Conservation (phyloP, 441 rosid genomes). For the Pelargonium myrrhifolium region DNA sequence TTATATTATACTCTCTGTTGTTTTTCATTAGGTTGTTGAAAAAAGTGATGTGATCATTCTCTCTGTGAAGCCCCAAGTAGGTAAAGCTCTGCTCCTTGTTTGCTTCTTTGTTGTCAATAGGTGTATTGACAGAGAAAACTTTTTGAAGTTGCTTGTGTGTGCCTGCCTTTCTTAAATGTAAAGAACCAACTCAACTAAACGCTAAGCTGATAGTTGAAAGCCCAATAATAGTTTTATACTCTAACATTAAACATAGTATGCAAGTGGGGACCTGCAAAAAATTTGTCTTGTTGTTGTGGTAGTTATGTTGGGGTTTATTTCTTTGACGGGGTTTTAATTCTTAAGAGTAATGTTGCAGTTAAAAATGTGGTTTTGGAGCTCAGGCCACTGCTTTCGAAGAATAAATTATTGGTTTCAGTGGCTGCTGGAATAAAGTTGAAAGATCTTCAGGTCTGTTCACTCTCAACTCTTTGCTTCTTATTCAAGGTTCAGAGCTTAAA, state of each 20-base stretch:
- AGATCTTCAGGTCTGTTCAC: conserved; percentile 61
- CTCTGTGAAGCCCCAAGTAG: conserved; percentile 90
- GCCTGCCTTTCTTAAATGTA: too few species aligned
- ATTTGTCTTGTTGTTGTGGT: neutral
- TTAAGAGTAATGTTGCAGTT: conserved; percentile 37
- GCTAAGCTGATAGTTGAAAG: too few species aligned
- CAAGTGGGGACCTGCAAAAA: too few species aligned
- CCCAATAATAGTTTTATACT: too few species aligned
- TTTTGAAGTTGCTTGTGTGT: neutral
- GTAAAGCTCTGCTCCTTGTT: conserved; percentile 26
- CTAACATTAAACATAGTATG: too few species aligned
- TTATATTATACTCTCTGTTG: neutral
- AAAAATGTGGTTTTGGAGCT: conserved; percentile 55
- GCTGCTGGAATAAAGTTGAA: conserved; percentile 77
- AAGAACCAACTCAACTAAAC: too few species aligned
- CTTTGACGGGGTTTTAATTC: neutral
- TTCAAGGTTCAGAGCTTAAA: neutral
- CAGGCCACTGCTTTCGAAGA: conserved; percentile 50
- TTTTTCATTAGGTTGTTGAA: conserved; percentile 54
- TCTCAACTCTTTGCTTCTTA: conserved; percentile 2
- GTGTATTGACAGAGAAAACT: neutral
- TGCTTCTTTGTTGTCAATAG: neutral
- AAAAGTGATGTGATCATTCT: conserved; percentile 71
- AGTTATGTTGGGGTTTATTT: neutral
- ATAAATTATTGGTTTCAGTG: conserved; percentile 77